Evolutionary conservation across 2,329 filamentous ascomycete genomes (phyloP), one percentile per base, ranked within the genome.

Genomic region (Scleromitrula shiraiana): DNA sequence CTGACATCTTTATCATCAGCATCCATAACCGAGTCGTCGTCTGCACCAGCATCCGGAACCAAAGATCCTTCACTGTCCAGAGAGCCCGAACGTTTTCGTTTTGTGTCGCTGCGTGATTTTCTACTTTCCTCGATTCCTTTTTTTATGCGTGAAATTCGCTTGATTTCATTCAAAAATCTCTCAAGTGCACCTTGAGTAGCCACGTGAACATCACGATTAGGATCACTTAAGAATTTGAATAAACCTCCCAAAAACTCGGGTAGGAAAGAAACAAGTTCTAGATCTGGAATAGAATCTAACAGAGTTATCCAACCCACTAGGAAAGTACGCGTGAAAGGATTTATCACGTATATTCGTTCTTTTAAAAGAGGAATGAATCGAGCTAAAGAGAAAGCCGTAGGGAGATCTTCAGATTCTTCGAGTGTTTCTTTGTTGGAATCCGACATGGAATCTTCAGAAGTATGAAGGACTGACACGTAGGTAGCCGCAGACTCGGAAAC

Each of bases 221-320:
- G 82, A 59, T 96, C 93, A 53, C 88, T 90, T 9, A 98, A 75
- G 58, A 97, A 98, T 60, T 85, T 91, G 58, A 98, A 80, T 35
- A 98, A 70, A 0, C 91, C 93, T 22, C 82, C 85, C 1, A 98
- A 73, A 60, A 98, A 98, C 41, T 91, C 88, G 1, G 93, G 94
- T 20, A 98, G 71, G 64, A 89, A 95, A 3, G 87, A 85, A 30
- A 98, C 91, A 17, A 98, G 79, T 66, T 98, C 94, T 35, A 98
- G 73, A 62, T 98, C 94, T 0, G 93, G 93, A 57, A 98, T 97
- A 1, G 90, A 96, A 65, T 98, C 93, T 17, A 98, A 75, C 14
- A 98, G 69, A 4, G 85, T 94, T 50, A 98, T 88, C 93, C 93
- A 98, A 26, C 88, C 89, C 2, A 98, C 93, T 12, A 98, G 75